These are phyloP conservation scores for Hansenula anomala DNA, from an alignment of 1,139 yeast species.

Conservation along the genomic window DNA sequence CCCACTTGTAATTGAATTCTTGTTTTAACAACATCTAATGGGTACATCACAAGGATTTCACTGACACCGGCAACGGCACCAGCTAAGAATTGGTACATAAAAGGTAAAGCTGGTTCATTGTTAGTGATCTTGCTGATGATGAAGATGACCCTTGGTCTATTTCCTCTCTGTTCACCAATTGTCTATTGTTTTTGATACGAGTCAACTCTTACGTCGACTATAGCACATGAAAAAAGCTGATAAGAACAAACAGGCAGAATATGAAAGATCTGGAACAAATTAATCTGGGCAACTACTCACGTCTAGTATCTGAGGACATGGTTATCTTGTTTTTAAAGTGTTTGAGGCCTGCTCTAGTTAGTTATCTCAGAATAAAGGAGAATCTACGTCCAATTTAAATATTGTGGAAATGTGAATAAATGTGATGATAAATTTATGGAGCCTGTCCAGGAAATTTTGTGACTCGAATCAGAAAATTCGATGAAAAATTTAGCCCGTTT, in stretches of 20 bases:
- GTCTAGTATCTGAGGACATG: constrained; percentile 43
- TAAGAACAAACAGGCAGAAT: not conserved
- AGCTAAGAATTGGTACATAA: constrained; percentile 82
- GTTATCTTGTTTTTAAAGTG: too few species aligned
- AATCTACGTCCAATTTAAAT: too few species aligned
- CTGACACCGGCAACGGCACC: constrained; percentile 99
- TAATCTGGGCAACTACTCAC: constrained; percentile 7
- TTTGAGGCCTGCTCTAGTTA: too few species aligned
- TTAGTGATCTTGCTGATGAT: too few species aligned
- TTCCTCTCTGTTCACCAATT: too few species aligned
- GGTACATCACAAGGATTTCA: constrained; percentile 96
- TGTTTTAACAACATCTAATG: constrained; percentile 96
- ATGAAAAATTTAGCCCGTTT: too few species aligned
- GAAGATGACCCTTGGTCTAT: too few species aligned
- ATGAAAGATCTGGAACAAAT: not conserved
- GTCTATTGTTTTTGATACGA: not conserved
- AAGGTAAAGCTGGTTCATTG: constrained; percentile 55
- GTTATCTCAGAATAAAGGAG: too few species aligned
- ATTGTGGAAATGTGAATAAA: too few species aligned
- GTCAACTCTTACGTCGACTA: not conserved
- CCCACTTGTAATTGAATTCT: constrained; percentile 88
- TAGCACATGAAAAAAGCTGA: not conserved
- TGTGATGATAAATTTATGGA: too few species aligned
- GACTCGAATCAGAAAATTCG: too few species aligned
- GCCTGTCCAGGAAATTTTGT: too few species aligned